Evolutionary conservation across 2,329 filamentous ascomycete species (phyloP).

Genomic region (Cryphonectria nitschkei): DNA sequence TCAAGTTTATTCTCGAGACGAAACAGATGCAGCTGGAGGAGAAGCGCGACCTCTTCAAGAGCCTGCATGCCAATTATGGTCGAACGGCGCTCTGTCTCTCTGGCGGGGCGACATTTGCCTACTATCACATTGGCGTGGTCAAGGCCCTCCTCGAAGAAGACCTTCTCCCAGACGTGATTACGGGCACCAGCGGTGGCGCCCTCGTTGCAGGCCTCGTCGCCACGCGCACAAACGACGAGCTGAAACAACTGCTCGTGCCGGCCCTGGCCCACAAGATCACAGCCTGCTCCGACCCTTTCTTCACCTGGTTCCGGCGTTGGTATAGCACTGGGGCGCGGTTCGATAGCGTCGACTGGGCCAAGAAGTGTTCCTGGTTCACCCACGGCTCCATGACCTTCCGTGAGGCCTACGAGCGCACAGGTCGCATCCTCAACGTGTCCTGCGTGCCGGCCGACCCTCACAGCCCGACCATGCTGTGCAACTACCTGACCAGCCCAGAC

Average conservation of each 20-base stretch:
- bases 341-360: conserved; percentile 90
- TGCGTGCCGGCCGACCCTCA: conserved; percentile 96
- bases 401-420: conserved; percentile 92
- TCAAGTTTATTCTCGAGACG: conserved; percentile 71
- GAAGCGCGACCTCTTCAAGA: conserved; percentile 83
- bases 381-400: conserved; percentile 90
- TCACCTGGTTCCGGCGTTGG: conserved; percentile 81
- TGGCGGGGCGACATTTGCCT: conserved; percentile 91
- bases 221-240: conserved; percentile 88
- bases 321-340: conserved; percentile 93
- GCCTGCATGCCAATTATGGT: conserved; percentile 87
- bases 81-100: conserved; percentile 91
- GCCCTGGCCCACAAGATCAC: conserved; percentile 84
- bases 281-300: conserved; percentile 78
- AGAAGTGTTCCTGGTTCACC: conserved; percentile 85
- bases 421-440: conserved; percentile 91
- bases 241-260: conserved; percentile 82
- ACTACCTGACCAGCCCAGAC: conserved; percentile 92
- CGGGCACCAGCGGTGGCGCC: conserved; percentile 92
- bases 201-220: conserved; percentile 85
- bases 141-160: conserved; percentile 86
- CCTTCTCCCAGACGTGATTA: conserved; percentile 89
- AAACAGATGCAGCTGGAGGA: conserved; percentile 69
- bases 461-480: conserved; percentile 87
- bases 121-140: conserved; percentile 94